Evolutionary conservation across 2,329 filamentous ascomycete species (phyloP).

Genomic region (Alternaria viburni): DNA sequence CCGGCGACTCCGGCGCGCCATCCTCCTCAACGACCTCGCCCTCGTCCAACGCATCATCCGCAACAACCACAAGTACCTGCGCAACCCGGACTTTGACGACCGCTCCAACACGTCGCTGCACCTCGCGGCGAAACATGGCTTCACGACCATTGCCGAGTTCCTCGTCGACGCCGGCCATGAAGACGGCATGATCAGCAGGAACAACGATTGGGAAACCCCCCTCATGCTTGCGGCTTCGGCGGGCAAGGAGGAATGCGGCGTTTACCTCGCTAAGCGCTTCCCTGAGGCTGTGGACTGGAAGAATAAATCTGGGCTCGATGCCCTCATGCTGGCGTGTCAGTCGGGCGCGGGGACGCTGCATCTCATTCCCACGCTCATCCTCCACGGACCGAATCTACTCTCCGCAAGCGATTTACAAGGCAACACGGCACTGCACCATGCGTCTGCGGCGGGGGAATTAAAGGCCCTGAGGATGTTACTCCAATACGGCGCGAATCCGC

Average conservation of each 20-base stretch:
- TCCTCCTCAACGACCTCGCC: conserved; percentile 73
- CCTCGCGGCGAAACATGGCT: conserved; percentile 76
- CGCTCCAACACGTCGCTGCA: conserved; percentile 86
- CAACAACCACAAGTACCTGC: conserved; percentile 72
- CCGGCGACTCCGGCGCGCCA: conserved; percentile 80
- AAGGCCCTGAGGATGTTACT: conserved; percentile 78
- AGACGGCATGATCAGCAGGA: conserved; percentile 67
- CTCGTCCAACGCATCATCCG: conserved; percentile 79
- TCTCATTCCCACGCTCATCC: conserved; percentile 49
- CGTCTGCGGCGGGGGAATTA: conserved; percentile 79
- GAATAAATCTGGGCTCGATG: conserved; percentile 73
- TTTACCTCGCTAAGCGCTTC: conserved; percentile 70
- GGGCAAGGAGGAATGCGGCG: conserved; percentile 76
- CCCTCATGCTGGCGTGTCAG: conserved; percentile 54
- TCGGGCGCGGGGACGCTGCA: conserved; percentile 52
- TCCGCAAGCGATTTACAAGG: conserved; percentile 67
- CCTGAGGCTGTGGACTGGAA: conserved; percentile 67
- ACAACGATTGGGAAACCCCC: conserved; percentile 80
- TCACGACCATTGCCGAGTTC: conserved; percentile 70
- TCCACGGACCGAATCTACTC: conserved; percentile 37
- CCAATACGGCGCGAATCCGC: conserved; percentile 76
- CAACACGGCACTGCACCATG: conserved; percentile 89
- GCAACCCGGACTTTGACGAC: conserved; percentile 78
- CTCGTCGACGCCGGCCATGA: conserved; percentile 81
- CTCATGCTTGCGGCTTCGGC: conserved; percentile 76